Evolutionary conservation across 306 rosid species (phyloP).

Genomic region (Vigna radiata): DNA sequence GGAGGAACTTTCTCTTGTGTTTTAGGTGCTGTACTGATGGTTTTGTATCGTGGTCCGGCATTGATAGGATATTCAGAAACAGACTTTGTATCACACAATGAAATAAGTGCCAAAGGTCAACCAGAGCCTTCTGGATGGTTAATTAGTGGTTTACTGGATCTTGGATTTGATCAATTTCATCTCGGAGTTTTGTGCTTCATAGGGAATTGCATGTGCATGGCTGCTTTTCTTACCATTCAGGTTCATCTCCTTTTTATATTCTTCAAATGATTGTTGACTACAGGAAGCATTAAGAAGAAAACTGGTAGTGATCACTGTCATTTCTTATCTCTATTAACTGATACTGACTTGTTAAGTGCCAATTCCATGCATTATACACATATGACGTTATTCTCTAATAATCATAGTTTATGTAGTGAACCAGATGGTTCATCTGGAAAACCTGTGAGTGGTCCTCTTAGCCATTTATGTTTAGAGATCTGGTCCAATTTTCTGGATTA

Average conservation of each 20-base stretch:
- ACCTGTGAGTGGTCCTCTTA: neutral
- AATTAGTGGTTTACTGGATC: slow-evolving; percentile 64
- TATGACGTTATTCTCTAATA: neutral
- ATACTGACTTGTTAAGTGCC: neutral
- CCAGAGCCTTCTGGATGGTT: slow-evolving; percentile 97
- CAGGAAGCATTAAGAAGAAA: neutral
- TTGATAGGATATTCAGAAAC: slow-evolving; percentile 69
- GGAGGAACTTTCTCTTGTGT: slow-evolving; percentile 84
- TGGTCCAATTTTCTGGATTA: slow-evolving; percentile 20
- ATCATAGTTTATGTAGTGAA: slow-evolving; percentile 1
- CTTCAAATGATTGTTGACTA: slow-evolving; percentile 29
- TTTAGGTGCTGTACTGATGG: slow-evolving; percentile 83
- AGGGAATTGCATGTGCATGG: slow-evolving; percentile 98
- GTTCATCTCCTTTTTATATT: slow-evolving; percentile 48
- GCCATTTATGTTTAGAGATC: slow-evolving; percentile 18
- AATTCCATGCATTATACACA: slow-evolving; percentile 1
- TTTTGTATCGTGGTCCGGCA: slow-evolving; percentile 83
- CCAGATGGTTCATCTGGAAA: slow-evolving; percentile 10
- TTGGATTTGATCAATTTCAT: slow-evolving; percentile 87
- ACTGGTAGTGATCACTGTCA: slow-evolving; percentile 14
- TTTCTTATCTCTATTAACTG: slow-evolving; percentile 8
- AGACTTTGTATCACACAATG: slow-evolving; percentile 64
- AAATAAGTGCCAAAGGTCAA: slow-evolving; percentile 89
- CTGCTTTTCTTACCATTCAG: slow-evolving; percentile 87
- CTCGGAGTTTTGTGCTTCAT: slow-evolving; percentile 88